phyloP scores from a whole-genome alignment of 352 stramenopile genomes.

The Phytophthora vignae region DNA sequence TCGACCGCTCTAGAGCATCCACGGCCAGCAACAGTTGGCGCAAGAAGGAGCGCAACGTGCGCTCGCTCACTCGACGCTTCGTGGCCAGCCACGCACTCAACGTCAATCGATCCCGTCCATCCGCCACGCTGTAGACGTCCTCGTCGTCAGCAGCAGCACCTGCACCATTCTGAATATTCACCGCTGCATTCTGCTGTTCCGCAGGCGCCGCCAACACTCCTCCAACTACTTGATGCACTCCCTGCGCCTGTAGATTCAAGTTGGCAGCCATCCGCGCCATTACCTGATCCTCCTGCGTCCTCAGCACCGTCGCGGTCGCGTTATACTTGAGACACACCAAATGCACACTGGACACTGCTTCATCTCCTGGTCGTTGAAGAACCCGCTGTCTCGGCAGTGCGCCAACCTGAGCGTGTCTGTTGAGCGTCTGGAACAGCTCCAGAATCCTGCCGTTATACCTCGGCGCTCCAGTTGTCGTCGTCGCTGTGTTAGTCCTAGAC shows the following conservation, averaged over 20 bases:
- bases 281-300: constrained; percentile 13
- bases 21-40: constrained; percentile 71
- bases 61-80: constrained; percentile 40
- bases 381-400: constrained; percentile 5
- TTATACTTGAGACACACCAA: constrained; percentile 31
- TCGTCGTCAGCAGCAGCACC: constrained; percentile 42
- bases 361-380: constrained; percentile 1
- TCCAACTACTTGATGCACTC: constrained; percentile 2
- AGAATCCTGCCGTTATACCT: constrained; percentile 29
- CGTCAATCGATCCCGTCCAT: constrained; percentile 44
- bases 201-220: background rate
- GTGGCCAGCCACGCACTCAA: constrained; percentile 53
- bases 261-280: constrained; percentile 22
- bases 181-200: constrained; percentile 3
- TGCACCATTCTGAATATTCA: constrained; percentile 26
- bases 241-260: constrained; percentile 18
- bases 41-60: constrained; percentile 59
- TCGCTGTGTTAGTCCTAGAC: background rate
- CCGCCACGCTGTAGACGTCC: constrained; percentile 51
- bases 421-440: constrained; percentile 28
- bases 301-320: background rate
- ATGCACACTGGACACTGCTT: constrained; percentile 35
- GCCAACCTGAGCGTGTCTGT: constrained; percentile 18
- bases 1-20: constrained; percentile 55
- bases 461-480: background rate